Evolutionary conservation across 2,329 filamentous ascomycete species (phyloP), one percentile per base, ranked within the genome.

Genomic region (Penicillium vulpinum): DNA sequence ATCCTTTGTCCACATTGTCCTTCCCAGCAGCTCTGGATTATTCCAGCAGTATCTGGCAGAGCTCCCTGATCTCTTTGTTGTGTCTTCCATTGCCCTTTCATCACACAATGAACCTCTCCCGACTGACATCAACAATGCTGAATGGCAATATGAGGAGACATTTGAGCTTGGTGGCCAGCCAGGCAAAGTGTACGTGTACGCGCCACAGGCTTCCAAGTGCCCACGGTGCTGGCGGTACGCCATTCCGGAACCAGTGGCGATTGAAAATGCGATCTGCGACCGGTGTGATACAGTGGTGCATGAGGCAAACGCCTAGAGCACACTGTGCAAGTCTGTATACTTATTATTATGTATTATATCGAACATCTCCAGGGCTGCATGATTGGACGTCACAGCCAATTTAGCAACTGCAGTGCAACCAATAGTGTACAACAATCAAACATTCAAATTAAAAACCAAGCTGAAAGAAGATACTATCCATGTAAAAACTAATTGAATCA

Each of bases 211-310:
- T 13, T 76, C 81, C 45, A 99, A 97, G 74, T 99, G 94, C 72
- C 81, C 85, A 0, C 82, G 94, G 49, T 99, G 94, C 76, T 99
- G 94, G 94, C 85, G 89, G 60, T 96, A 91, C 73, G 81, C 89
- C 24, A 87, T 89, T n/a, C 78, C 83, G 21, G 64, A 72, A 43
- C 41, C 64, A 4, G 51, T 62, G 49, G 61, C 64, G n/a, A 75
- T 76, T 46, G 81, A 88, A 64, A 85, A 89, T 18, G 73, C 78
- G 38, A 76, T 96, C 18, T 97, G 93, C 73, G 75, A 74, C 47
- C 80, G 91, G 69, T 97, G 93, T 72, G 85, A 87, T 29, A 82
- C 85, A 13, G 84, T 88, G 35, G 82, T 93, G 16, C 67, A 67
- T 26, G 65, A 70, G 53, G 54, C 51, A 53, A 36, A 44, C 24